Conservation (phyloP, 139 green algal species). For the Chlamydomonas incerta region DNA sequence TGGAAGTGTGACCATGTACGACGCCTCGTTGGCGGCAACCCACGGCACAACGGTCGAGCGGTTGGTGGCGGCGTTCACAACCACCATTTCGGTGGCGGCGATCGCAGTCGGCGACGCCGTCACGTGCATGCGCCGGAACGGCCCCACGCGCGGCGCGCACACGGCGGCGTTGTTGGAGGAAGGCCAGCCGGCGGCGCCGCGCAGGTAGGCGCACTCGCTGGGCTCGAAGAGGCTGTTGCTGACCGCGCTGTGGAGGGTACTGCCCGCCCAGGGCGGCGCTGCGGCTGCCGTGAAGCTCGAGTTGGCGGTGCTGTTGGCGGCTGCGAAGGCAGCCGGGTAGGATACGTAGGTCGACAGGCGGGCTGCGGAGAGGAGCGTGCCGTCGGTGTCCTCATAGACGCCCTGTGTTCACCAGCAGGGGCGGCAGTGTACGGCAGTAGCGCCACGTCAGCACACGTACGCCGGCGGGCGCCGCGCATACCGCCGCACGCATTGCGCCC, state of each 20-base stretch:
- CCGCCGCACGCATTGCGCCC: too few species aligned
- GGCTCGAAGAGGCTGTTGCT: constrained; percentile 47
- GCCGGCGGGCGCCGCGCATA: too few species aligned
- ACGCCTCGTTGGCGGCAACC: neutral
- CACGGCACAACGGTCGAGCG: neutral
- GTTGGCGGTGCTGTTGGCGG: neutral
- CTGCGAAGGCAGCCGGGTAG: neutral
- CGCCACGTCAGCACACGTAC: too few species aligned
- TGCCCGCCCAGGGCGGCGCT: neutral
- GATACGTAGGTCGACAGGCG: neutral
- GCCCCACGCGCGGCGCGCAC: neutral
- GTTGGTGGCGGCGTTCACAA: neutral
- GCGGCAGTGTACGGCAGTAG: too few species aligned
- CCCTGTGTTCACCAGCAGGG: neutral
- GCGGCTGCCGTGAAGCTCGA: neutral
- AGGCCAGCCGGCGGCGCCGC: neutral
- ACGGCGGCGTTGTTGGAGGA: neutral
- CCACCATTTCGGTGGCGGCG: neutral
- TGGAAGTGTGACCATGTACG: neutral
- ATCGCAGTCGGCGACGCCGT: neutral
- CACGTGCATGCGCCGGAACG: constrained; percentile 2
- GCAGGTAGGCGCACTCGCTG: constrained; percentile 38
- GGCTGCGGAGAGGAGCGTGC: constrained; percentile 34
- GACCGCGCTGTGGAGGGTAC: constrained; percentile 49
- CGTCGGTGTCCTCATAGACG: constrained; percentile 57